Evolutionary conservation across 139 green algal species (phyloP).

Genomic region (Tetraselmis striata): DNA sequence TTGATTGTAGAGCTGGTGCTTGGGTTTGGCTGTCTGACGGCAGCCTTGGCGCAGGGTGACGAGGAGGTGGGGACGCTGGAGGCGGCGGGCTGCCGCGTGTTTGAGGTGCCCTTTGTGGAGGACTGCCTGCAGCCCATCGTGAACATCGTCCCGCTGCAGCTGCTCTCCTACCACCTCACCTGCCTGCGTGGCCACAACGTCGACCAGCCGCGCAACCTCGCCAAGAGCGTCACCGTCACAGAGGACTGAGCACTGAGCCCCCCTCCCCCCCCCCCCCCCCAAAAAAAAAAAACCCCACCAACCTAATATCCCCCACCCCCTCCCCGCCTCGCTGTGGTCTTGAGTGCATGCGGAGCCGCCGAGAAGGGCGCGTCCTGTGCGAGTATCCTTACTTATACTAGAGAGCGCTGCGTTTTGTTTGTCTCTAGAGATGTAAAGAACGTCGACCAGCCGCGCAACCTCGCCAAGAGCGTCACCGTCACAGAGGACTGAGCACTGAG

Average conservation of each 20-base stretch:
- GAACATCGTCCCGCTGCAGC: constrained; percentile 95
- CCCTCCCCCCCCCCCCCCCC: too few species aligned
- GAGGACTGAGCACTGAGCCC: too few species aligned
- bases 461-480: constrained; percentile 93
- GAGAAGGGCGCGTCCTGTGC: too few species aligned
- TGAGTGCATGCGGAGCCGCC: too few species aligned
- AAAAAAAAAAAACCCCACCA: too few species aligned
- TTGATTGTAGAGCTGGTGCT: too few species aligned
- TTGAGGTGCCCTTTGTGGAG: constrained; percentile 58
- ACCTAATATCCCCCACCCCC: too few species aligned
- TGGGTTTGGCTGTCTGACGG: neutral
- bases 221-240: constrained; percentile 88
- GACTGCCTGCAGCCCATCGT: constrained; percentile 88
- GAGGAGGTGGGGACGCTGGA: constrained; percentile 33
- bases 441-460: constrained; percentile 95
- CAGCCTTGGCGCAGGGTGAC: constrained; percentile 41
- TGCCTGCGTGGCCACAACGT: constrained; percentile 88
- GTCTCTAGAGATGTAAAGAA: too few species aligned
- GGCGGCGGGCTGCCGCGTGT: neutral
- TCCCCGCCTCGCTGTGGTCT: too few species aligned
- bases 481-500: constrained; percentile 44
- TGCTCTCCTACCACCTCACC: constrained; percentile 92
- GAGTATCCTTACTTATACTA: too few species aligned
- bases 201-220: constrained; percentile 95
- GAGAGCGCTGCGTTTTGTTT: too few species aligned